Conservation (phyloP, 345 rosid genomes). For the Ricinus communis region DNA sequence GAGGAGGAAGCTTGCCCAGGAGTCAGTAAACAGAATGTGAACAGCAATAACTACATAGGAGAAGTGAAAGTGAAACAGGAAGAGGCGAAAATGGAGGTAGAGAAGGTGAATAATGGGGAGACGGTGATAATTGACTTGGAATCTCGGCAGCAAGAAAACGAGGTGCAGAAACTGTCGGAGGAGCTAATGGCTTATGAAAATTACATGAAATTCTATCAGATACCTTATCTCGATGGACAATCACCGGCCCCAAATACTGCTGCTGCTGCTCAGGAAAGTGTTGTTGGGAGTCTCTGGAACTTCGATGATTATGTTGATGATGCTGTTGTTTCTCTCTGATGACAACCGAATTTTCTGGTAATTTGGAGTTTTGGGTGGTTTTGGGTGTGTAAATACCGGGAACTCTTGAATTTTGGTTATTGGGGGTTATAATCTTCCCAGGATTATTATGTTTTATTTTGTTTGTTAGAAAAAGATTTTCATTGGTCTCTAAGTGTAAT, state of each 20-base stretch:
- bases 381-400: not conserved
- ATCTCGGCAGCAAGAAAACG: slow-evolving; percentile 35
- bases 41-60: not conserved
- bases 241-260: slow-evolving; percentile 33
- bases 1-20: slow-evolving; percentile 12
- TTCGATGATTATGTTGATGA: slow-evolving; percentile 43
- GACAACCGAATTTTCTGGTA: no score
- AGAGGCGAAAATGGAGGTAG: slow-evolving; percentile 11
- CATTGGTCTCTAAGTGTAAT: not conserved
- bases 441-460: not conserved
- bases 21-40: slow-evolving; percentile 7
- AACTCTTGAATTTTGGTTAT: not conserved
- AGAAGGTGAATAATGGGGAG: slow-evolving; percentile 26
- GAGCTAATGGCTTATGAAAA: slow-evolving; percentile 75
- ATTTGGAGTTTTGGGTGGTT: no score
- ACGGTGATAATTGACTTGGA: slow-evolving; percentile 6
- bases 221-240: slow-evolving; percentile 71
- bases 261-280: slow-evolving; percentile 38
- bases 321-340: slow-evolving; percentile 16
- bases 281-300: slow-evolving; percentile 60
- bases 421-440: not conserved
- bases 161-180: slow-evolving; percentile 55
- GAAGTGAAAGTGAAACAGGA: slow-evolving; percentile 12
- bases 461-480: not conserved
- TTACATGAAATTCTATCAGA: slow-evolving; percentile 71